Evolutionary conservation across 768 basidiomycete species (phyloP).

Genomic region (Phlebiopsis gigantea): DNA sequence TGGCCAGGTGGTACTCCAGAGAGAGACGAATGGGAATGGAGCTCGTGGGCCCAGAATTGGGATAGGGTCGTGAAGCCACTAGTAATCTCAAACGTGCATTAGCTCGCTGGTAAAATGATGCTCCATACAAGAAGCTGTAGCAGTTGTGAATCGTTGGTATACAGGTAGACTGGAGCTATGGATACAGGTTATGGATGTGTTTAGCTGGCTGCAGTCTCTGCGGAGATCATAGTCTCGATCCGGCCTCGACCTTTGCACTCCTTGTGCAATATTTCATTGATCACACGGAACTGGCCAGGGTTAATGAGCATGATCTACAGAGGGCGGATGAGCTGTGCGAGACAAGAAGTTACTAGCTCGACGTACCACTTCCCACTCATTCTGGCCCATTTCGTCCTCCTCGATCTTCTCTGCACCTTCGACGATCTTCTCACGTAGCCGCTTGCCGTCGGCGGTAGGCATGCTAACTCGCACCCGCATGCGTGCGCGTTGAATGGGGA

Average conservation of each 20-base stretch:
- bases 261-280: conserved; percentile 87
- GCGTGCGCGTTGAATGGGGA: conserved; percentile 88
- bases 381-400: conserved; percentile 63
- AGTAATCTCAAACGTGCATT: conserved; percentile 28
- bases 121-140: not conserved
- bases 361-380: conserved; percentile 87
- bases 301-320: conserved; percentile 85
- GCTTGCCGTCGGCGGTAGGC: conserved; percentile 58
- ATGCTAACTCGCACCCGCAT: conserved; percentile 88
- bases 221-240: conserved; percentile 76
- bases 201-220: conserved; percentile 45
- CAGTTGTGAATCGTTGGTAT: not conserved
- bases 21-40: conserved; percentile 49
- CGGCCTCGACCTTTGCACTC: conserved; percentile 86
- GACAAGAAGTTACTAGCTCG: not conserved
- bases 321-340: not conserved
- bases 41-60: conserved; percentile 88
- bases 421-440: conserved; percentile 64
- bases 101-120: not conserved
- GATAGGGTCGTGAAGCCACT: conserved; percentile 58
- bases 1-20: conserved; percentile 1
- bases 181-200: not conserved
- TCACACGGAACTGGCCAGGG: conserved; percentile 82
- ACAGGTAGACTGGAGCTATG: not conserved
- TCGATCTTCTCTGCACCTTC: conserved; percentile 81